Conservation (phyloP, 2,329 filamentous ascomycete genomes). For the Claviceps arundinis region DNA sequence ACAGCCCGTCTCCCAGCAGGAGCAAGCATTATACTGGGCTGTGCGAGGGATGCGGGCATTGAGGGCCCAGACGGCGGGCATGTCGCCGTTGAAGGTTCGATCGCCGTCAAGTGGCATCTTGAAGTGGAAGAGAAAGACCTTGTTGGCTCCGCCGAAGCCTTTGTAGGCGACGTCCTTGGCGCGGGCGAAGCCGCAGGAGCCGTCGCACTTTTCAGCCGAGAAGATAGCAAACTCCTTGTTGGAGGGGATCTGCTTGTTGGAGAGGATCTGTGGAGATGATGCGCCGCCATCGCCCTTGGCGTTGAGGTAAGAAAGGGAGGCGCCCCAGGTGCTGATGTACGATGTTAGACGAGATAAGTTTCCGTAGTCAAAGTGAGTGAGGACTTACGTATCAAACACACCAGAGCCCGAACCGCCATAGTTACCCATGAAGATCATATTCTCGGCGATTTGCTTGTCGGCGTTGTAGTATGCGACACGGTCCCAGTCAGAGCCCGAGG, state of each 20-base stretch:
- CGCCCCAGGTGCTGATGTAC: constrained; percentile 26
- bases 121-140: constrained; percentile 63
- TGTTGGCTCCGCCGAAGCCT: constrained; percentile 56
- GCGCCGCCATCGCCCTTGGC: constrained; percentile 26
- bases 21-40: constrained; percentile 57
- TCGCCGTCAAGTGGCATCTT: constrained; percentile 51
- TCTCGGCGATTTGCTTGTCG: constrained; percentile 23
- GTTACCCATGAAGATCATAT: constrained; percentile 36
- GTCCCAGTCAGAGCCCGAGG: constrained; percentile 21
- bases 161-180: constrained; percentile 35
- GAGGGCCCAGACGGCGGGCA: constrained; percentile 64
- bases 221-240: constrained; percentile 33
- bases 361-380: not conserved
- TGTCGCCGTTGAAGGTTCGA: constrained; percentile 43
- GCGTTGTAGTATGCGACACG: constrained; percentile 34
- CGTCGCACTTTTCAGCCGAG: constrained; percentile 28
- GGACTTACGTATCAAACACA: constrained; percentile 28
- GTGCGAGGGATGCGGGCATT: constrained; percentile 61
- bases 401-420: constrained; percentile 31
- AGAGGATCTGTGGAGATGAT: constrained; percentile 25
- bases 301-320: constrained; percentile 32
- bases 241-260: constrained; percentile 26
- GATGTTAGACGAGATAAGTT: not conserved
- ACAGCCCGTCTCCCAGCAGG: constrained; percentile 56
- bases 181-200: constrained; percentile 30